These are phyloP conservation scores for Diaporthe caulivora DNA, from an alignment of 2,329 filamentous ascomycete species.

Conservation along the genomic window DNA sequence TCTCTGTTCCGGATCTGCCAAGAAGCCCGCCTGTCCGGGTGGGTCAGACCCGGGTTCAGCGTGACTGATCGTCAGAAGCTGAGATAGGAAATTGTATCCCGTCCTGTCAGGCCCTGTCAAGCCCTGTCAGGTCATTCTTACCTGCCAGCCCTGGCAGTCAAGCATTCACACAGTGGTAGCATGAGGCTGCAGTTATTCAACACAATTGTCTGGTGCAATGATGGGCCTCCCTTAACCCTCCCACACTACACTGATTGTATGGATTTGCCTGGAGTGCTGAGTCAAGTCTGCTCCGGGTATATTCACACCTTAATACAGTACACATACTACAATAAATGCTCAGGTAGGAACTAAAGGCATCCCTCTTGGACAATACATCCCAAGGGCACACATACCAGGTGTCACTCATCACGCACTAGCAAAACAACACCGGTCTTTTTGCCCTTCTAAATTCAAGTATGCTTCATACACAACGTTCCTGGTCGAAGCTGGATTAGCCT, in stretches of 20 bases:
- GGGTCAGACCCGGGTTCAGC: background rate
- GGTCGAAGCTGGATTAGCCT: slow-evolving; percentile 14
- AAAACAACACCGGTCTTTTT: slow-evolving; percentile 31
- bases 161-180: background rate
- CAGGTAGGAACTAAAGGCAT: background rate
- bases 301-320: background rate
- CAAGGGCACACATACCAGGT: background rate
- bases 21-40: background rate
- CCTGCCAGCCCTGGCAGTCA: background rate
- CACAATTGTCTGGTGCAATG: background rate
- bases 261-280: background rate
- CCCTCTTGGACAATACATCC: background rate
- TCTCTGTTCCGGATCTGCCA: slow-evolving; percentile 16
- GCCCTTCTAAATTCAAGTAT: slow-evolving; percentile 39
- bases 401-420: background rate
- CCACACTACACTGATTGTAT: background rate
- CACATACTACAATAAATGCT: background rate
- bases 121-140: background rate
- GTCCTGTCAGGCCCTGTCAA: background rate
- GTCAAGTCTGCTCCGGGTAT: background rate
- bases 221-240: no score
- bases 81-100: background rate
- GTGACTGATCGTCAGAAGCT: slow-evolving; percentile 8
- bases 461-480: slow-evolving; percentile 38
- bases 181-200: background rate